Evolutionary conservation across 306 rosid genomes (phyloP).

Genomic region (Citrullus colocynthis): DNA sequence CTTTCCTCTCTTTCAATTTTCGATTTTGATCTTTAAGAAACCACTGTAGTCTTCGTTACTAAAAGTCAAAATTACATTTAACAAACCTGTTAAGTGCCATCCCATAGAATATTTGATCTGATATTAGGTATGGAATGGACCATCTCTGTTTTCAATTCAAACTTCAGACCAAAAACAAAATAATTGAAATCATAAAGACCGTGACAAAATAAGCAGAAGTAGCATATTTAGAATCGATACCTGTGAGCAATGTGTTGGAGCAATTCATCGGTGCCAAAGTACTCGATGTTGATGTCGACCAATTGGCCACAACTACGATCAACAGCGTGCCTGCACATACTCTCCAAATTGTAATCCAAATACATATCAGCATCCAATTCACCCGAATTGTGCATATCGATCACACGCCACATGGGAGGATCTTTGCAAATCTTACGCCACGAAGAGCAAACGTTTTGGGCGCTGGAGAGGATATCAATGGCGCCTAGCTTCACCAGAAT

Average conservation of each 20-base stretch:
- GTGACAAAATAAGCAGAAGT: no score
- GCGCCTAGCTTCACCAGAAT: constrained; percentile 32
- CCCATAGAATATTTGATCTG: no score
- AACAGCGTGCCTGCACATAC: not conserved
- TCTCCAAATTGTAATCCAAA: no score
- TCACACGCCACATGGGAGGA: constrained; percentile 38
- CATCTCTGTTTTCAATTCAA: no score
- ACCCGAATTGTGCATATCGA: constrained; percentile 5
- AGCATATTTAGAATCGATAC: not conserved
- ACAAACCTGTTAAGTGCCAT: no score
- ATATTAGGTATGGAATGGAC: no score
- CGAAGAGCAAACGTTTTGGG: constrained; percentile 26
- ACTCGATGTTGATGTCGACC: constrained; percentile 1
- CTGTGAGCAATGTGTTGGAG: not conserved
- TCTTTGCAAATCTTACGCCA: constrained; percentile 38
- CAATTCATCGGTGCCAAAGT: not conserved
- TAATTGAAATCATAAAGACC: no score
- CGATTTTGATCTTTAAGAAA: no score
- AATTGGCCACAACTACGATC: constrained; percentile 36
- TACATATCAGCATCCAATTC: no score
- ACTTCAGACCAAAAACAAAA: no score
- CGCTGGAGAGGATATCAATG: constrained; percentile 19
- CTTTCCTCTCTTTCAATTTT: not conserved
- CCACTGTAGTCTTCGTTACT: no score
- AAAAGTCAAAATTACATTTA: no score